These are phyloP conservation scores for Fomitopsis palustris DNA, from an alignment of 1,284 basidiomycete species.

Conservation along the genomic window DNA sequence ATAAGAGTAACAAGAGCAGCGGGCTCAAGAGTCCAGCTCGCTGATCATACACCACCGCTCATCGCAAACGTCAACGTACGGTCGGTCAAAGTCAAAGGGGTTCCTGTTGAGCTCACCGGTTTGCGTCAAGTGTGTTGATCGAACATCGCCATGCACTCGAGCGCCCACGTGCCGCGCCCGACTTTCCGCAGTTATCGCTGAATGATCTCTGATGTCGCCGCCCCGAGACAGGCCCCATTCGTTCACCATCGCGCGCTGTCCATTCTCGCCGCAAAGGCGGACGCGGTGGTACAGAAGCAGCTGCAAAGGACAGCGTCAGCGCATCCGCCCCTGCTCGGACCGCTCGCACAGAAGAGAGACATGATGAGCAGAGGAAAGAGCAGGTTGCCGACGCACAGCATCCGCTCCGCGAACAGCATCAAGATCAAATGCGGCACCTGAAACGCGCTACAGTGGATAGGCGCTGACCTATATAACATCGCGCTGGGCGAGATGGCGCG, in stretches of 20 bases:
- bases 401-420: slow-evolving; percentile 1
- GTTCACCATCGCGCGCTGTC: neutral
- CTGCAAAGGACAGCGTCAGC: neutral
- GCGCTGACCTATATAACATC: slow-evolving; percentile 7
- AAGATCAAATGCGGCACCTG: slow-evolving; percentile 2
- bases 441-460: slow-evolving; percentile 2
- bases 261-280: neutral
- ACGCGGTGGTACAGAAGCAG: too few relatives aligned
- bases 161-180: neutral
- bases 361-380: neutral
- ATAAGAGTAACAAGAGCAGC: too few relatives aligned
- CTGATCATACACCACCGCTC: too few relatives aligned
- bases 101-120: neutral
- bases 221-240: neutral
- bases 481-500: neutral
- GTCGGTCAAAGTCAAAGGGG: too few relatives aligned
- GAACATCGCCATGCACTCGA: neutral
- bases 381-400: slow-evolving; percentile 6
- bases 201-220: neutral
- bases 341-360: neutral
- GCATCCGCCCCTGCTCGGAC: neutral
- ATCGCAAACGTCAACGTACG: too few relatives aligned
- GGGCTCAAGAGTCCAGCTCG: too few relatives aligned
- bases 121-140: neutral
- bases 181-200: neutral